A percentile compares a stretch with the other conserved stretches of the same genome.
These are phyloP conservation scores for Brassica nigra DNA, from an alignment of 345 rosid genomes.

Conservation along the genomic window DNA sequence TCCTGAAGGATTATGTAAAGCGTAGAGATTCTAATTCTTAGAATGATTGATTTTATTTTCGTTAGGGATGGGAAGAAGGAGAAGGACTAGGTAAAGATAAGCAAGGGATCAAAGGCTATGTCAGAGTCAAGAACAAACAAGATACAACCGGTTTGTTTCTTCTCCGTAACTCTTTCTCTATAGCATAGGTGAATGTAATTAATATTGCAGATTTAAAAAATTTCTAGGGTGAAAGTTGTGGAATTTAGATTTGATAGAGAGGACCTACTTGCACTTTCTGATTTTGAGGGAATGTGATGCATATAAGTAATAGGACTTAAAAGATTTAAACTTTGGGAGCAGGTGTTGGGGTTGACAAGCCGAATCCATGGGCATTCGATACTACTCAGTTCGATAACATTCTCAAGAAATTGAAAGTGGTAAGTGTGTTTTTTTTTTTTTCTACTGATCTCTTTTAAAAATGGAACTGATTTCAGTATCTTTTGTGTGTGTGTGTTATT, in stretches of 20 bases:
- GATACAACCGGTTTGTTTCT: conserved; percentile 65
- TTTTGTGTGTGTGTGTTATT: neutral
- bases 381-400: conserved; percentile 91
- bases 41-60: conserved; percentile 3
- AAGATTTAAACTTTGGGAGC: conserved; percentile 1
- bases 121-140: conserved; percentile 86
- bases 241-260: neutral
- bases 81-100: conserved; percentile 98
- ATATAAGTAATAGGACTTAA: neutral
- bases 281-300: neutral
- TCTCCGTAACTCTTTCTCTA: neutral
- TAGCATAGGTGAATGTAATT: neutral
- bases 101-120: conserved; percentile 93
- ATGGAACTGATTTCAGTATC: neutral
- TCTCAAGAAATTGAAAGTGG: conserved; percentile 95
- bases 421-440: conserved; percentile 12
- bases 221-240: neutral
- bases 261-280: neutral
- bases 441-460: neutral
- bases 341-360: conserved; percentile 94
- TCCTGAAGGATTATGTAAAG: neutral
- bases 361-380: conserved; percentile 94
- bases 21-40: conserved; percentile 3
- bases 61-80: conserved; percentile 97
- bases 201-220: neutral